Conservation (phyloP, 2,329 filamentous ascomycete genomes). For the Davidsoniella eucalypti region DNA sequence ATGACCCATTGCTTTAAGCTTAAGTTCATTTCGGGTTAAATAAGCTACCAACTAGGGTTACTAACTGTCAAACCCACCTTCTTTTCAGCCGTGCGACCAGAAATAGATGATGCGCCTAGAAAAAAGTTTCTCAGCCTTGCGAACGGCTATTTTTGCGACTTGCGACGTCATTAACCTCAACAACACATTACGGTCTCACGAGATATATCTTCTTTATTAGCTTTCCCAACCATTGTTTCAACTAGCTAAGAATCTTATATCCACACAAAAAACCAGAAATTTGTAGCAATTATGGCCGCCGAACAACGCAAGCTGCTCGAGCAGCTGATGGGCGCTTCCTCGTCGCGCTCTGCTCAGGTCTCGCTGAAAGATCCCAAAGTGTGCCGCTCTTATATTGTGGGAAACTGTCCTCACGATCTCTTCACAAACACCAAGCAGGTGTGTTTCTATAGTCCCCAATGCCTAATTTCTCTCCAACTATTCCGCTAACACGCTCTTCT, state of each 20-base stretch:
- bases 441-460: not conserved
- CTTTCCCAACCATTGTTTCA: no score
- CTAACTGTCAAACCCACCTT: not conserved
- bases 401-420: conserved; percentile 92
- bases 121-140: conserved; percentile 8
- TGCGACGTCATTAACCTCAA: not conserved
- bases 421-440: conserved; percentile 96
- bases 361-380: conserved; percentile 84
- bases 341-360: conserved; percentile 63
- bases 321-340: conserved; percentile 75
- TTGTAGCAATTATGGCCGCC: conserved; percentile 53
- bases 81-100: not conserved
- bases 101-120: not conserved
- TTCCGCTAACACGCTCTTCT: not conserved
- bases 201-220: no score
- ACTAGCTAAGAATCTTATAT: not conserved
- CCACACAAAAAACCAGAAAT: not conserved
- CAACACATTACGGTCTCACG: not conserved
- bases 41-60: not conserved
- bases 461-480: not conserved
- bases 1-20: conserved; percentile 10
- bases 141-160: not conserved
- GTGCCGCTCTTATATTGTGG: conserved; percentile 84
- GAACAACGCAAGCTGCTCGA: conserved; percentile 98
- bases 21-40: conserved; percentile 7